Percentiles rank a stretch among this genome's conserved stretches.
phyloP scores from a whole-genome alignment of 2,329 filamentous ascomycete species.

The Ophiostoma himal-ulmi region DNA sequence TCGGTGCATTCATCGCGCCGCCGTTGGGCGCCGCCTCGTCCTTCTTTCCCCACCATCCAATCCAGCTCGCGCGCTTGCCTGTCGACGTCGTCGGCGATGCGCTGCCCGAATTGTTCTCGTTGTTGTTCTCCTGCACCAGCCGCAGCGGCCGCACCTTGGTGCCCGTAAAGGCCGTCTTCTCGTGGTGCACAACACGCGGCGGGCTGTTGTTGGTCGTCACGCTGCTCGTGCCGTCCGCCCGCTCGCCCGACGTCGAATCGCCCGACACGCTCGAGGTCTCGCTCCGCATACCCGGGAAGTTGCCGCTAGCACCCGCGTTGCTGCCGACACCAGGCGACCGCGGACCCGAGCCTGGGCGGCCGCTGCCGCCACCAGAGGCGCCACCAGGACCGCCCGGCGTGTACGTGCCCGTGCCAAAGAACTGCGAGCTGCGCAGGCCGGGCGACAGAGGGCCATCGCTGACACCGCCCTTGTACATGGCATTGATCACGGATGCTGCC shows the following conservation, averaged over 20 bases:
- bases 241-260: slow-evolving; percentile 48
- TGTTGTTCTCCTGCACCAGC: slow-evolving; percentile 72
- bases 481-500: slow-evolving; percentile 70
- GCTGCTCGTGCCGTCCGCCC: slow-evolving; percentile 54
- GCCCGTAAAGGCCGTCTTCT: slow-evolving; percentile 54
- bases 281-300: slow-evolving; percentile 67
- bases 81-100: slow-evolving; percentile 35
- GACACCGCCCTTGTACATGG: slow-evolving; percentile 69
- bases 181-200: slow-evolving; percentile 40
- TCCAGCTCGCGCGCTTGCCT: slow-evolving; percentile 60
- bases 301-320: slow-evolving; percentile 40
- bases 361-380: not conserved
- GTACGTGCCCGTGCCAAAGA: slow-evolving; percentile 43
- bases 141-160: slow-evolving; percentile 79
- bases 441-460: slow-evolving; percentile 60
- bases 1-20: not conserved
- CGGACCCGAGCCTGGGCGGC: slow-evolving; percentile 39
- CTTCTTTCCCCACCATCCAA: slow-evolving; percentile 55
- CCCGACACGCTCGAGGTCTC: slow-evolving; percentile 61
- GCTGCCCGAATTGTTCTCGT: slow-evolving; percentile 30
- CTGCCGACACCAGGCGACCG: slow-evolving; percentile 43
- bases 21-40: slow-evolving; percentile 32
- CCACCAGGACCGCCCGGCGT: slow-evolving; percentile 27
- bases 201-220: slow-evolving; percentile 50
- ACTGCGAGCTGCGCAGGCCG: slow-evolving; percentile 54